Percentiles rank a stretch among this genome's conserved stretches.
phyloP scores from a whole-genome alignment of 352 stramenopile species.

The Phytophthora parvispora region DNA sequence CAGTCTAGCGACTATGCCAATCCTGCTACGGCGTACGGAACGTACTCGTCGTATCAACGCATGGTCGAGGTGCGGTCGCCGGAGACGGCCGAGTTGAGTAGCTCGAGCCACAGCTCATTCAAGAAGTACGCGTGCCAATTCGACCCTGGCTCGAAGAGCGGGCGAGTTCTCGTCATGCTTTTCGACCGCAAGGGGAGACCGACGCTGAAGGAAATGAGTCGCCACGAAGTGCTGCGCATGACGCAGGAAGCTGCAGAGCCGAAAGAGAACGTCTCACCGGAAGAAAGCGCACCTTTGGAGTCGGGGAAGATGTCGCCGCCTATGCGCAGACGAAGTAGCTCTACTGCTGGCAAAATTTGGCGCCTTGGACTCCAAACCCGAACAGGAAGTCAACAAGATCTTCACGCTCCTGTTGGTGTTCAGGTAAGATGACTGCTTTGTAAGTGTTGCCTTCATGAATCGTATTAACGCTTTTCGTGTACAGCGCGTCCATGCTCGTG shows the following conservation, averaged over 20 bases:
- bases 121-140: slow-evolving; percentile 54
- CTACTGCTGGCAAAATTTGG: slow-evolving; percentile 27
- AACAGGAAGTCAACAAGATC: slow-evolving; percentile 21
- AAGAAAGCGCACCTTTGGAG: slow-evolving; percentile 6
- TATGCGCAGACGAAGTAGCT: slow-evolving; percentile 32
- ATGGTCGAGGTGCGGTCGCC: slow-evolving; percentile 22
- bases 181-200: slow-evolving; percentile 58
- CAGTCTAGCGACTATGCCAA: slow-evolving; percentile 21
- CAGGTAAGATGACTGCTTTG: slow-evolving; percentile 22
- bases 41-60: slow-evolving; percentile 33
- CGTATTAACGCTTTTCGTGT: background rate
- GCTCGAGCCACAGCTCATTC: slow-evolving; percentile 16
- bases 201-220: slow-evolving; percentile 63
- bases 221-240: slow-evolving; percentile 65
- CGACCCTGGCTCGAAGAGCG: slow-evolving; percentile 48
- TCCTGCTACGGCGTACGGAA: slow-evolving; percentile 33
- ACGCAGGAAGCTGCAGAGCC: slow-evolving; percentile 56
- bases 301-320: slow-evolving; percentile 6
- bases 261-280: slow-evolving; percentile 16
- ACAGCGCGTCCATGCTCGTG: slow-evolving; percentile 66
- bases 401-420: slow-evolving; percentile 35
- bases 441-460: background rate
- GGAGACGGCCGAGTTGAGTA: slow-evolving; percentile 13
- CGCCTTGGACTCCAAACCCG: slow-evolving; percentile 24
- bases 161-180: slow-evolving; percentile 49